Conservation (phyloP, 2,329 filamentous ascomycete species). For the Claviceps capensis region DNA sequence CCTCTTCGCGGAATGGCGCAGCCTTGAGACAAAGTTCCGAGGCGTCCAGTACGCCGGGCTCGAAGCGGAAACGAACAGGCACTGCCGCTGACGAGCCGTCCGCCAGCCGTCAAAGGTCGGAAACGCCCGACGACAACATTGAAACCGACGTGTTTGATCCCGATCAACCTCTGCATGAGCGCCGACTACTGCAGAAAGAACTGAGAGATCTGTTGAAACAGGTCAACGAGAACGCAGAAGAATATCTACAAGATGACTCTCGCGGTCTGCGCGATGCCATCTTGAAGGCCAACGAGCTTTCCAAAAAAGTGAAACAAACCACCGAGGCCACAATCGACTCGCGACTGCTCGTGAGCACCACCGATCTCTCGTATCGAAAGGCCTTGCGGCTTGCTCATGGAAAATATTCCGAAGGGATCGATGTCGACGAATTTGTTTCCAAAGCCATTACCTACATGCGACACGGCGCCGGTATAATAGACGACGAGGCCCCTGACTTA, state of each 20-base stretch:
- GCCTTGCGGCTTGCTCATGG: slow-evolving; percentile 62
- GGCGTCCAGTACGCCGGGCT: slow-evolving; percentile 11
- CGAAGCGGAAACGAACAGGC: slow-evolving; percentile 20
- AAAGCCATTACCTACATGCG: slow-evolving; percentile 86
- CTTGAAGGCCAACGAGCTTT: slow-evolving; percentile 48
- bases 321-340: slow-evolving; percentile 85
- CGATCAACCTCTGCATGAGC: slow-evolving; percentile 63
- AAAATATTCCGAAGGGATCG: slow-evolving; percentile 59
- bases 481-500: slow-evolving; percentile 36
- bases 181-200: slow-evolving; percentile 54
- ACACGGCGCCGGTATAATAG: slow-evolving; percentile 41
- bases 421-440: slow-evolving; percentile 82
- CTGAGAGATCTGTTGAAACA: slow-evolving; percentile 53
- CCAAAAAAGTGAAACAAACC: slow-evolving; percentile 67
- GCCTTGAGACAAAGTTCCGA: slow-evolving; percentile 14
- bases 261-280: slow-evolving; percentile 53
- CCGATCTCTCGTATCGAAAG: slow-evolving; percentile 69
- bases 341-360: slow-evolving; percentile 65
- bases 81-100: slow-evolving; percentile 12
- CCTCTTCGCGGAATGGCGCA: slow-evolving; percentile 11
- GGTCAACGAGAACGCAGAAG: slow-evolving; percentile 54
- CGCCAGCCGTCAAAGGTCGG: slow-evolving; percentile 10
- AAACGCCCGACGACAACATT: slow-evolving; percentile 7
- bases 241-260: slow-evolving; percentile 54
- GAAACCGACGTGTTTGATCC: slow-evolving; percentile 54